phyloP scores from a whole-genome alignment of 495 filamentous ascomycete genomes.

The Penicillium coffeae region DNA sequence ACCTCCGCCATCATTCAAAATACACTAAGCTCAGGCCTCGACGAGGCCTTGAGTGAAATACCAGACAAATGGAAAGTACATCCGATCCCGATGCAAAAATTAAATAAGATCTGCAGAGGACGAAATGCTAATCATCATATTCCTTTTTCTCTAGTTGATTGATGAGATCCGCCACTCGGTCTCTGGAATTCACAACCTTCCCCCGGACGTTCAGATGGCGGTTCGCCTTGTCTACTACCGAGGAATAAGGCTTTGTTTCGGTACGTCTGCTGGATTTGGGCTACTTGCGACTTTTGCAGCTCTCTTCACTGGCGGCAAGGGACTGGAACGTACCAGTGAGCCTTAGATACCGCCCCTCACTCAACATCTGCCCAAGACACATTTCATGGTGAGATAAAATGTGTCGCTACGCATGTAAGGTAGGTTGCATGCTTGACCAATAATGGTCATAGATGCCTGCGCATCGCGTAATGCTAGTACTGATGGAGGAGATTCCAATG shows the following conservation, averaged over 20 bases:
- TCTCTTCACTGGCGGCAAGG: constrained; percentile 47
- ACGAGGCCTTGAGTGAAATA: constrained; percentile 55
- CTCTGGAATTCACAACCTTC: constrained; percentile 49
- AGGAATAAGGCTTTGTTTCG: constrained; percentile 53
- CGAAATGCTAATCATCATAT: constrained; percentile 17
- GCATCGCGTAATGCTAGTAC: too few relatives aligned
- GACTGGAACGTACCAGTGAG: constrained; percentile 25
- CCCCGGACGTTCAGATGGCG: constrained; percentile 55
- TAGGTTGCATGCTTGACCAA: too few relatives aligned
- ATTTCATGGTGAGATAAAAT: too few relatives aligned
- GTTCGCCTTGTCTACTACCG: constrained; percentile 58
- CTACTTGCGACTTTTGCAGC: constrained; percentile 47
- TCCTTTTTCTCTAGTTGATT: constrained; percentile 42
- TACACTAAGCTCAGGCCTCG: constrained; percentile 54
- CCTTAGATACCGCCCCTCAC: constrained; percentile 9
- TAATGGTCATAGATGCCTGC: too few relatives aligned
- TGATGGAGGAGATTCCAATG: too few relatives aligned
- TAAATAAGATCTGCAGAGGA: not conserved
- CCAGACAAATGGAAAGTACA: constrained; percentile 65
- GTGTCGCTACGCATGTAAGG: too few relatives aligned
- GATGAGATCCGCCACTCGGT: constrained; percentile 61
- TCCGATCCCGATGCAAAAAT: constrained; percentile 19
- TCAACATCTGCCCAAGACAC: too few relatives aligned
- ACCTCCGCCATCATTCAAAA: constrained; percentile 63
- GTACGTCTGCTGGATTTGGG: constrained; percentile 49